Base-by-base conservation (phyloP, 805 yeast genomes). In the Candida yuanshanica region DNA sequence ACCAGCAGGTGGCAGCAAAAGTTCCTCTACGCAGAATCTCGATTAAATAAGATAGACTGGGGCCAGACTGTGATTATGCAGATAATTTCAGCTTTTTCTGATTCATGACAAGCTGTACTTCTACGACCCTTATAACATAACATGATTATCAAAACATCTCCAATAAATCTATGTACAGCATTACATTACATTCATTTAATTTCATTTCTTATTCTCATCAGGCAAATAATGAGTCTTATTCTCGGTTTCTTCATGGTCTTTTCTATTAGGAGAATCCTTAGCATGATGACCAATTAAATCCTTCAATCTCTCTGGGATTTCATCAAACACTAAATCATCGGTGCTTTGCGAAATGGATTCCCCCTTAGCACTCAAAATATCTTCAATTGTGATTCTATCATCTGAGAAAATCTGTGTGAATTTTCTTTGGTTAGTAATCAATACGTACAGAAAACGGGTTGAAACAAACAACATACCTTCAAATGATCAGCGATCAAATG, bases 401-500 rank as follows among this genome's bases (percentile, higher is more conserved):
- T 90, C 96, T n/a, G 80, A 77, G 56, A 90, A 89, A 24, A 90
- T 85, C 66, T 79, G 14, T 59, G 39, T 64, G 53, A 20, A 18
- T 7, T 5, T 10, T n/a, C 7, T 7, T 47, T 60, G 59, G 35
- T 39, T 35, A 43, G 42, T 39, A 39, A 23, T 29, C 16, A n/a
- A n/a, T n/a, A n/a, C n/a, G n/a, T n/a, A n/a, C n/a, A n/a, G n/a
- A n/a, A n/a, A n/a, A n/a, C n/a, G n/a, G n/a, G n/a, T n/a, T n/a
- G n/a, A n/a, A n/a, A 33, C 20, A 13, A 7, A 21, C 12, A n/a
- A 59, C 68, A 39, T 49, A 66, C 72, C 56, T 78, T 81, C 44
- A 83, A 63, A 56, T 83, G 90, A 58, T 91, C 98, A 0, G 97
- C 95, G 32, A 91, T 90, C 56, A 91, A 65, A 58, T 91, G 98